phyloP scores from a whole-genome alignment of 1,139 yeast species.

The Kodamaea suecica region DNA sequence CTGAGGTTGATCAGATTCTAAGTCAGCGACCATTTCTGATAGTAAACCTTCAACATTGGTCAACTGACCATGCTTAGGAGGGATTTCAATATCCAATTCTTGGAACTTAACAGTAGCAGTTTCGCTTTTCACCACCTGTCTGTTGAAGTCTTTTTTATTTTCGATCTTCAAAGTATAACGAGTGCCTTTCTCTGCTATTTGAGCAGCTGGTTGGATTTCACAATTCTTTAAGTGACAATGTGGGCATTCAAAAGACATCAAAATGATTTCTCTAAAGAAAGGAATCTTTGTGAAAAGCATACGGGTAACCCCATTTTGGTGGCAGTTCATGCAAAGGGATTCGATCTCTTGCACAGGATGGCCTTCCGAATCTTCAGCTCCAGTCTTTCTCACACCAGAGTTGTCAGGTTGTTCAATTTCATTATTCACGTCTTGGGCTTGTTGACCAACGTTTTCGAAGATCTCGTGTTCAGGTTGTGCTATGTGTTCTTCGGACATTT shows the following conservation, averaged over 20 bases:
- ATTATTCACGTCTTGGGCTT: conserved; percentile 13
- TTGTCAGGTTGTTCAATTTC: conserved; percentile 4
- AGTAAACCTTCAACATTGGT: conserved; percentile 90
- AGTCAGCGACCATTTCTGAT: conserved; percentile 79
- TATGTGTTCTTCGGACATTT: conserved; percentile 33
- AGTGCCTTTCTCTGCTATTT: conserved; percentile 82
- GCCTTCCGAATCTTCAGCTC: conserved; percentile 82
- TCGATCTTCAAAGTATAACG: conserved; percentile 72
- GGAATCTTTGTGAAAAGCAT: conserved; percentile 87
- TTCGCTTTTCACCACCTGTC: conserved; percentile 92
- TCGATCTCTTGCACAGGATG: conserved; percentile 95
- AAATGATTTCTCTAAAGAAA: conserved; percentile 81
- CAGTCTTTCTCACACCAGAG: conserved; percentile 34
- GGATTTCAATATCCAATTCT: conserved; percentile 90
- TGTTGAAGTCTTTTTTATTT: conserved; percentile 67
- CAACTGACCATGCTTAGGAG: conserved; percentile 90
- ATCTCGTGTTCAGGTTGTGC: background rate
- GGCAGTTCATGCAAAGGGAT: conserved; percentile 95
- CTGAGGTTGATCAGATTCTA: conserved; percentile 74
- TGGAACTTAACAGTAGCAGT: conserved; percentile 76
- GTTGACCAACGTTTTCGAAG: conserved; percentile 54
- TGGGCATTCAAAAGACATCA: conserved; percentile 95
- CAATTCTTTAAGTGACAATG: conserved; percentile 90
- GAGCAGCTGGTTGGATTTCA: conserved; percentile 93
- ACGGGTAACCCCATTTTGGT: conserved; percentile 77